Evolutionary conservation across 352 stramenopile species (phyloP).

Genomic region (Pythium vanterpoolii): DNA sequence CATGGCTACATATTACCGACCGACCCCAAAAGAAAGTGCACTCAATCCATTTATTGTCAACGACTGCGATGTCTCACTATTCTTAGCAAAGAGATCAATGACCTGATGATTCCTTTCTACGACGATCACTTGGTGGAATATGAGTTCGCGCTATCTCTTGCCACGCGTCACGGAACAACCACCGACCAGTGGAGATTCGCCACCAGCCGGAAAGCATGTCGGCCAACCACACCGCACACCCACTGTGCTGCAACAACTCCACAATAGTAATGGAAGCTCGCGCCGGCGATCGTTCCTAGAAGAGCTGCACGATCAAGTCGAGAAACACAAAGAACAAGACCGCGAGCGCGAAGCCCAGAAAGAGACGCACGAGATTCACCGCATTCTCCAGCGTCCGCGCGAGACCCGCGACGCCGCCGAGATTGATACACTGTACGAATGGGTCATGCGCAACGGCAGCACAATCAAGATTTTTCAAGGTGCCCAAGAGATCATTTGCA

Average conservation of each 20-base stretch:
- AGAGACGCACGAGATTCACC: slow-evolving; percentile 51
- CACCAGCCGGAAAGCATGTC: neutral
- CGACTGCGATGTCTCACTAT: neutral
- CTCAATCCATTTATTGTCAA: too few relatives aligned
- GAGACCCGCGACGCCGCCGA: slow-evolving; percentile 47
- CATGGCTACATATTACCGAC: slow-evolving; percentile 7
- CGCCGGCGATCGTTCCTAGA: slow-evolving; percentile 36
- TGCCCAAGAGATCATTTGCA: slow-evolving; percentile 85
- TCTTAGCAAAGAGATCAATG: neutral
- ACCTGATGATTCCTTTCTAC: neutral
- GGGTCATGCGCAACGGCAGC: slow-evolving; percentile 75
- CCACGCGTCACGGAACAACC: neutral
- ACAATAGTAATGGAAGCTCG: slow-evolving; percentile 2
- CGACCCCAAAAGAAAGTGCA: neutral
- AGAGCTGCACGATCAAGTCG: slow-evolving; percentile 61
- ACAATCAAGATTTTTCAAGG: slow-evolving; percentile 82
- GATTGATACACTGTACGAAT: slow-evolving; percentile 79
- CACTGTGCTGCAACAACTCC: slow-evolving; percentile 14
- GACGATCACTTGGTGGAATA: neutral
- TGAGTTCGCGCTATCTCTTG: neutral
- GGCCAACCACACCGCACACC: neutral
- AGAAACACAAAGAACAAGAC: slow-evolving; percentile 37
- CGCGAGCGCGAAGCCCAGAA: slow-evolving; percentile 38
- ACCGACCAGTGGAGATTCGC: neutral
- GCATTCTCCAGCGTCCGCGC: slow-evolving; percentile 42